Evolutionary conservation across 148 eudicot species (phyloP), one percentile per base, ranked within the genome.

Genomic region (Rhododendron williamsianum): DNA sequence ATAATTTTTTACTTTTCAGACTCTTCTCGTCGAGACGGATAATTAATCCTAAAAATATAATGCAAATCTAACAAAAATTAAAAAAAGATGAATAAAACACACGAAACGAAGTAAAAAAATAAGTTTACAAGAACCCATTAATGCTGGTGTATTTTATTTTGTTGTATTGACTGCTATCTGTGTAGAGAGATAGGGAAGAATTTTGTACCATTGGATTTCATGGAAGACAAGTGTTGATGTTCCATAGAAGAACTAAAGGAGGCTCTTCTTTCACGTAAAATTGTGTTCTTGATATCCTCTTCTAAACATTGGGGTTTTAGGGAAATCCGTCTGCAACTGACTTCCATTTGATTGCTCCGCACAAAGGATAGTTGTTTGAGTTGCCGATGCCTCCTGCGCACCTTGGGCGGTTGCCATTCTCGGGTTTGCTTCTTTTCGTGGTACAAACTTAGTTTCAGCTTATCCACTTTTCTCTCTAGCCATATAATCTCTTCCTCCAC

Each of bases 401-500:
- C 77, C 81, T 87, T 88, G 81, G 79, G 46, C 49, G 78, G 36
- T 48, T 89, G 88, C 78, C 85, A 76, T 21, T 87, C 87, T 56
- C 82, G 86, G 78, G 77, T 90, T 23, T 88, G 88, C 83, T 87
- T 83, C 84, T 90, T 87, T 89, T 94, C 93, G 49, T 81, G 87
- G 88, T 90, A 86, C 58, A 92, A 78, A 25, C 83, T 87, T 73
- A 86, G 58, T 85, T 93, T 95, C 43, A 97, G 89, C 43, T 89
- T 89, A 23, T 86, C 87, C 4, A 91, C 84, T 82, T 88, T 95
- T 58, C 89, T 89, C 89, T 95, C 99, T 45, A 97, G 88, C 93
- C 92, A 92, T 33, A 43, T 63, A 5, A 97, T 95, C 86, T 97
- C 96, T 84, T 92, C 94, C 87, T 97, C 99, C 51, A 91, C 92